These are phyloP conservation scores for Hygrocybe coccinea DNA, from an alignment of 768 basidiomycete genomes.

Conservation along the genomic window DNA sequence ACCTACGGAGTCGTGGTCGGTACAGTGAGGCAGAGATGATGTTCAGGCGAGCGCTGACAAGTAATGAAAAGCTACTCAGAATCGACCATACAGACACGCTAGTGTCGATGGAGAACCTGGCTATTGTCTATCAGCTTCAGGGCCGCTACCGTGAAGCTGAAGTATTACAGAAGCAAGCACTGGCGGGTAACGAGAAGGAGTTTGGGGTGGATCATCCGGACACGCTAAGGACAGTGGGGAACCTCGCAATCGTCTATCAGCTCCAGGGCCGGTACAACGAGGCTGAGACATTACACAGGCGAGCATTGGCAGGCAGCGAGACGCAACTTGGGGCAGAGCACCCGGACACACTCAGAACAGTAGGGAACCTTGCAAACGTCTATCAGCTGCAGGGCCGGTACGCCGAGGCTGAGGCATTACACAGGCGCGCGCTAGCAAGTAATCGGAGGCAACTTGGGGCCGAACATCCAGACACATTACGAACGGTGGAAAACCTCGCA, in stretches of 20 bases:
- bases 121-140: neutral
- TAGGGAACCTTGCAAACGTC: neutral
- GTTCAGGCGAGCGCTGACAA: neutral
- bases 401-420: neutral
- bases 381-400: neutral
- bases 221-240: neutral
- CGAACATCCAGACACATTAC: neutral
- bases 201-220: neutral
- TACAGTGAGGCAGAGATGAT: constrained; percentile 2
- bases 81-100: neutral
- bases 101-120: neutral
- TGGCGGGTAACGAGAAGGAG: neutral
- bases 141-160: constrained; percentile 1
- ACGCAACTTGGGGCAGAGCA: neutral
- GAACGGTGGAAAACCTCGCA: neutral
- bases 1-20: neutral
- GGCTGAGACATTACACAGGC: neutral
- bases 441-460: neutral
- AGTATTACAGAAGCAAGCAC: neutral
- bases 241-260: neutral
- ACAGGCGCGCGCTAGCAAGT: constrained; percentile 8
- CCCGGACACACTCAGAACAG: neutral
- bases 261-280: neutral
- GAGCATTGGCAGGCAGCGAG: neutral
- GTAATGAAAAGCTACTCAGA: neutral